Evolutionary conservation across 345 rosid genomes (phyloP), one percentile per base, ranked within the genome.

Genomic region (Lepidium didymum): DNA sequence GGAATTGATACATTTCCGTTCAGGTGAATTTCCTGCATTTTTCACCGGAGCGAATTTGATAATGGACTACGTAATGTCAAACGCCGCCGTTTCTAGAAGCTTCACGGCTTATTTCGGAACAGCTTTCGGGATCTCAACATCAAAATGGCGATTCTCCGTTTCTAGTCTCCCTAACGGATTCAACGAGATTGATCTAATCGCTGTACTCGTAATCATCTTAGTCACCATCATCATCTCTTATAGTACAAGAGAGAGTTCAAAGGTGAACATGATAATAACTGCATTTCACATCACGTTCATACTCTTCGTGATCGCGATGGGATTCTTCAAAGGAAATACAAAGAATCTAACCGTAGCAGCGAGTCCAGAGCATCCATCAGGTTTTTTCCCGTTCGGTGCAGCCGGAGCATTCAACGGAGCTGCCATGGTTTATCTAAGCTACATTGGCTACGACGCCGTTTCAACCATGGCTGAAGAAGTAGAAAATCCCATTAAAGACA

Each of bases 381-480:
- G 98, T 5, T 90, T 93, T 66, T 83, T 81, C 33, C 96, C 98
- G 1, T 66, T 73, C 37, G 98, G 97, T 7, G 84, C 68, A 27
- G 31, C 85, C 5, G 98, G 98, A 0, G 96, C 87, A 18, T 85
- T 93, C 68, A 82, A 79, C 8, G 98, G 94, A 19, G 96, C 98
- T 0, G 87, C 97, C 0, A 67, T 78, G 88, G 98, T 93, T 12
- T 93, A 90, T 35, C 1, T 93, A 33, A 90, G 98, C 56, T 93
- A 93, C 45, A 93, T 93, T 0, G 98, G 98, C 5, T 93, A 93
- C 83, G 98, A 93, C 72, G 94, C 97, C 66, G 96, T 93, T 45
- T 90, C 98, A 0, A 93, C 98, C 10, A 85, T 93, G 88, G 92
- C 98, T 6, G 98, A 93, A 71, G 98, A 93, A 78, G 96, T 90